These are phyloP conservation scores for Cucurbita maxima DNA, from an alignment of 306 rosid genomes.

Conservation along the genomic window DNA sequence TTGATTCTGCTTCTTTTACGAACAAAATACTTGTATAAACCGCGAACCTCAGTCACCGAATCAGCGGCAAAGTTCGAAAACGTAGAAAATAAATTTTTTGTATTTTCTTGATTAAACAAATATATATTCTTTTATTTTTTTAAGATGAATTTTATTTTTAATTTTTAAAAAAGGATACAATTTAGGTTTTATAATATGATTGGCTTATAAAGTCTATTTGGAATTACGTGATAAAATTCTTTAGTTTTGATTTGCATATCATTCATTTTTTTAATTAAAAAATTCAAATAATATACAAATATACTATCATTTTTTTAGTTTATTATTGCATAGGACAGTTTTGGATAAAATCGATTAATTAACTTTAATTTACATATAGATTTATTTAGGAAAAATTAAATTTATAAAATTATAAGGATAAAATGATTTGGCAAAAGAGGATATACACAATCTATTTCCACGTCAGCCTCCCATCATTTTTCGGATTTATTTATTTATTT, in stretches of 20 bases:
- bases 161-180: not conserved
- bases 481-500: not conserved
- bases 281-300: no score
- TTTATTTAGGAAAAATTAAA: no score
- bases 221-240: not conserved
- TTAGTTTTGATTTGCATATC: no score
- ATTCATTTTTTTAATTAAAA: no score
- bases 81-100: not conserved
- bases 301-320: no score
- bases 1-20: not conserved
- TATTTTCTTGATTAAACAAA: not conserved
- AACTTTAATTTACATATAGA: no score
- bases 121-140: not conserved
- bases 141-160: not conserved
- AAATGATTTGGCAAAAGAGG: not conserved
- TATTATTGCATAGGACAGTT: no score
- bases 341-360: no score
- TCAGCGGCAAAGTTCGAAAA: not conserved
- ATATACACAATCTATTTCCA: not conserved
- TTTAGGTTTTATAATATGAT: no score
- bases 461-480: not conserved
- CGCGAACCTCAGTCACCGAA: not conserved
- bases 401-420: not conserved
- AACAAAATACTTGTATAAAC: not conserved
- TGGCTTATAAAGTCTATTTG: no score